phyloP scores from a whole-genome alignment of 441 rosid genomes.

The Corymbia calophylla region DNA sequence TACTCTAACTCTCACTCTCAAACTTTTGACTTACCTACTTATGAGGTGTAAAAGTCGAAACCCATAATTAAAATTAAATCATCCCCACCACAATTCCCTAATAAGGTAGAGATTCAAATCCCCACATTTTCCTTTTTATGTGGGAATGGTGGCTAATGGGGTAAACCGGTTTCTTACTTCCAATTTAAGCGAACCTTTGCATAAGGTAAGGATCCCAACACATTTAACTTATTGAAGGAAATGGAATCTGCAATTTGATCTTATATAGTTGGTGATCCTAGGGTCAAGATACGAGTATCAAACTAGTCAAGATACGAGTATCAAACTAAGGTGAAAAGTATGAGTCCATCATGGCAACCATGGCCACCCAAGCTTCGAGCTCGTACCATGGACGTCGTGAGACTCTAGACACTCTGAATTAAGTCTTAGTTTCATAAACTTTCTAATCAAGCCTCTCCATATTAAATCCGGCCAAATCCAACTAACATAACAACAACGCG shows the following conservation, averaged over 20 bases:
- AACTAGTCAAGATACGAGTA: not conserved
- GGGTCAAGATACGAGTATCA: not conserved
- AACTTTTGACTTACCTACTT: too few relatives aligned
- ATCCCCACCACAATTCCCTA: too few relatives aligned
- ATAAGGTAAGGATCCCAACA: not conserved
- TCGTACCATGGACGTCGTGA: not conserved
- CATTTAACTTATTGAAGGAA: not conserved
- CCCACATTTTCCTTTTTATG: too few relatives aligned
- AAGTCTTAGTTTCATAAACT: not conserved
- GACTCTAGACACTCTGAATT: not conserved
- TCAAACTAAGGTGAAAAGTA: not conserved
- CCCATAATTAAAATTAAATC: too few relatives aligned
- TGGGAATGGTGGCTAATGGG: too few relatives aligned
- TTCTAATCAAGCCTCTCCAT: not conserved
- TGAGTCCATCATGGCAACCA: not conserved
- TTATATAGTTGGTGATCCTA: not conserved
- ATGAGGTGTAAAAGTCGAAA: too few relatives aligned
- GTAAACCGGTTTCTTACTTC: not conserved
- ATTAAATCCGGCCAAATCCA: not conserved
- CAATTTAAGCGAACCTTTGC: not conserved
- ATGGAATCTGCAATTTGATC: not conserved
- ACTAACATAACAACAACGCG: not conserved
- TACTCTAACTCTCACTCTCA: too few relatives aligned
- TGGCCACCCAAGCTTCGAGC: not conserved
- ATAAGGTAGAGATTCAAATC: too few relatives aligned